Conservation (phyloP, 345 rosid genomes). For the Euphorbia tirucalli region DNA sequence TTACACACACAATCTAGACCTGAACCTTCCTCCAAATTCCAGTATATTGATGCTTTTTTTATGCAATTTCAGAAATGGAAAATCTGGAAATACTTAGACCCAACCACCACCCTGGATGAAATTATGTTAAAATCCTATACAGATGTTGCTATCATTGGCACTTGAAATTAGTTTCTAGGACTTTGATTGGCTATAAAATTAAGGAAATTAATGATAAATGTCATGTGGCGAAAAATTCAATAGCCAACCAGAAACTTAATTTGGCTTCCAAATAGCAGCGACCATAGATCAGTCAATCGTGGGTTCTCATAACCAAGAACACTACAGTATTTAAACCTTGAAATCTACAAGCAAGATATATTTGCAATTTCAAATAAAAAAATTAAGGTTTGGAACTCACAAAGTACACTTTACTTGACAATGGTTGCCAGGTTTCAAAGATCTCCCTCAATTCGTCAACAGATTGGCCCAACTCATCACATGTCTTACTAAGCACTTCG, state of each 20-base stretch:
- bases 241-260: neutral
- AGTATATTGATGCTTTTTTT: neutral
- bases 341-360: neutral
- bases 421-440: slow-evolving; percentile 68
- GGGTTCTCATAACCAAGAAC: slow-evolving; percentile 5
- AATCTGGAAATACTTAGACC: neutral
- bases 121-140: too few species aligned
- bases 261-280: neutral
- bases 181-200: neutral
- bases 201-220: neutral
- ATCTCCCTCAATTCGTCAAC: slow-evolving; percentile 64
- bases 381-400: slow-evolving; percentile 45
- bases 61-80: neutral
- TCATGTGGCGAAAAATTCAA: neutral
- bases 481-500: slow-evolving; percentile 51
- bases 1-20: neutral
- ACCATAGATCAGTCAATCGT: slow-evolving; percentile 1
- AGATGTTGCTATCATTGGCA: neutral
- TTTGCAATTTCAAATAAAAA: slow-evolving; percentile 7
- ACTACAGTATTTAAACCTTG: neutral
- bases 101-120: neutral
- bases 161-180: neutral
- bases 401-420: slow-evolving; percentile 76
- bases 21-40: neutral
- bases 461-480: slow-evolving; percentile 63